Evolutionary conservation across 1,139 yeast genomes (phyloP), one percentile per base, ranked within the genome.

Genomic region (Yamadazyma atmosphaerica): DNA sequence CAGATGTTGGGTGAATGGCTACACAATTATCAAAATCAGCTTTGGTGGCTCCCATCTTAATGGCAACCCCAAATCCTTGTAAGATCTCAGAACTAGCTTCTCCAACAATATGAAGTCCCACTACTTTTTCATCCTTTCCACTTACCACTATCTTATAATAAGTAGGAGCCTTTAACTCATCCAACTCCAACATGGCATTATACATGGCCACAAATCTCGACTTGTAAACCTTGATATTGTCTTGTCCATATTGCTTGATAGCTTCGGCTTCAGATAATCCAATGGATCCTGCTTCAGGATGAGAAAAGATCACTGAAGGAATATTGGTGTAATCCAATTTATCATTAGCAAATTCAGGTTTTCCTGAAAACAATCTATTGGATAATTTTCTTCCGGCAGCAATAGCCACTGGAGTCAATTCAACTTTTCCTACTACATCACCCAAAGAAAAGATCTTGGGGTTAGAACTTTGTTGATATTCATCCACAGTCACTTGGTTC

Each of bases 31-130:
- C 99, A 49, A 92, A 90, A 62, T 92, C 97, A 37, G 79, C 79
- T 74, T 92, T 92, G 34, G 98, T 92, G 33, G 98, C 98, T 28
- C 98, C 98, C 95, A 86, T 86, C 69, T 89, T 89, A 50, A 92
- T 72, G 41, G 98, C 98, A 38, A 89, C 98, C 41, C 98, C 98
- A 56, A 92, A 92, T 26, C 98, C 99, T 74, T 92, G 99, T 52
- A 92, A 76, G 46, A 94, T 89, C 65, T 92, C 99, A 28, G 95
- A 80, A 45, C 95, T 81, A 10, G 79, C 66, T 55, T 89, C 97
- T 43, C 99, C 99, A 47, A 90, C 86, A 41, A 92, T 66, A 62
- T 92, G 98, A 52, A 92, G 71, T 29, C 99, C 99, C 45, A 94
- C 95, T 38, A 92, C 96, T 65, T 88, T 90, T 63, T 92, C 98